Evolutionary conservation across 176 grass and related monocot genomes (phyloP).

Genomic region (Lolium perenne): DNA sequence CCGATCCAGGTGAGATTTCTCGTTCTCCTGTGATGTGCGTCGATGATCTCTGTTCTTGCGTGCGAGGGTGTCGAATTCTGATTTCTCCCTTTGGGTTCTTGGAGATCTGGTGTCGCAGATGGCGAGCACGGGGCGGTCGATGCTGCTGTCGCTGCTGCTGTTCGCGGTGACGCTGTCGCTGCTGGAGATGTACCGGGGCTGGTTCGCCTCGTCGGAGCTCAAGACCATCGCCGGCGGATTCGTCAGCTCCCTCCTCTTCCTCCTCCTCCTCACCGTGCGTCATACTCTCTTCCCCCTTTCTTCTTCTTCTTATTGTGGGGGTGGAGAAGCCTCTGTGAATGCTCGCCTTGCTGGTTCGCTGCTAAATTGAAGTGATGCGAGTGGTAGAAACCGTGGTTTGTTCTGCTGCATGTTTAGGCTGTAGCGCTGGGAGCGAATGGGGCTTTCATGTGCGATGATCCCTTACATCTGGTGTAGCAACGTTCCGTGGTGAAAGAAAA

Average conservation of each 20-base stretch:
- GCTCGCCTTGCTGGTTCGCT: not conserved
- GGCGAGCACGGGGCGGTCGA: constrained; percentile 78
- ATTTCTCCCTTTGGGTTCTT: not conserved
- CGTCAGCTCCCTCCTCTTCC: constrained; percentile 88
- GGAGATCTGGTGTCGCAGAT: constrained; percentile 46
- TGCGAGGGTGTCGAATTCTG: not conserved
- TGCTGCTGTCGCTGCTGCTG: constrained; percentile 77
- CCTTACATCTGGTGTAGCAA: not conserved
- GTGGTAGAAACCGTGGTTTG: not conserved
- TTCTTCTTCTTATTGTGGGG: not conserved
- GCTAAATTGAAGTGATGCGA: constrained; percentile 22
- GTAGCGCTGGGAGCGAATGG: not conserved
- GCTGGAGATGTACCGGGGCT: constrained; percentile 84
- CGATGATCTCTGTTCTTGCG: not conserved
- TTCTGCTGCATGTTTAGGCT: not conserved
- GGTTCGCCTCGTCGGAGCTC: constrained; percentile 90
- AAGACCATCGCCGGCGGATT: constrained; percentile 95
- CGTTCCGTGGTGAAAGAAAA: not conserved
- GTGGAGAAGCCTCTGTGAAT: not conserved
- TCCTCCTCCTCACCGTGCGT: constrained; percentile 84
- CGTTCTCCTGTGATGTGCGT: not conserved
- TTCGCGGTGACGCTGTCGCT: constrained; percentile 92
- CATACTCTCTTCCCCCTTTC: not conserved
- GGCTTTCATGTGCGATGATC: not conserved
- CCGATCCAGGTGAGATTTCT: not conserved